These are phyloP conservation scores for Xylariaceae sp. DNA, from an alignment of 2,329 filamentous ascomycete species.

Conservation along the genomic window DNA sequence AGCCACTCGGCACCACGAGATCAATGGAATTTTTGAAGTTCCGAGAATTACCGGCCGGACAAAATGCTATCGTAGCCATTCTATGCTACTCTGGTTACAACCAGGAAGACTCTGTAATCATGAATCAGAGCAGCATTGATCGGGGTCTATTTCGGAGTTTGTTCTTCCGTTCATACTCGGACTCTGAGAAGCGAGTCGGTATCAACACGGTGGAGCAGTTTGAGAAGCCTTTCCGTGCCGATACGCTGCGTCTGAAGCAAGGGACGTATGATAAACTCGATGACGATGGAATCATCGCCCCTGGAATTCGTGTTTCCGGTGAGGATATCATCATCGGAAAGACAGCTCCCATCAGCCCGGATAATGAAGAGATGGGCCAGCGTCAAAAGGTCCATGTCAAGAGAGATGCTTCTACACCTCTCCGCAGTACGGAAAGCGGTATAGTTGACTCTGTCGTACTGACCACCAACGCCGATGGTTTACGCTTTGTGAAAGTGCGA, in stretches of 20 bases:
- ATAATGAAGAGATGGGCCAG: slow-evolving; percentile 90
- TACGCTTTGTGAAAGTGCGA: slow-evolving; percentile 95
- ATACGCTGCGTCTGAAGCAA: slow-evolving; percentile 88
- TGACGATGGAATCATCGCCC: slow-evolving; percentile 89
- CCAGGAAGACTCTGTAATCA: slow-evolving; percentile 99
- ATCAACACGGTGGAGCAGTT: slow-evolving; percentile 91
- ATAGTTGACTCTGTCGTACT: slow-evolving; percentile 92
- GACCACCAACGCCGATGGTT: slow-evolving; percentile 89
- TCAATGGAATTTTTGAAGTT: slow-evolving; percentile 99
- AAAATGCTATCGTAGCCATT: slow-evolving; percentile 98
- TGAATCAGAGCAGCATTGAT: slow-evolving; percentile 99
- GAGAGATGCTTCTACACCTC: slow-evolving; percentile 89
- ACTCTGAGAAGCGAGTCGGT: slow-evolving; percentile 93
- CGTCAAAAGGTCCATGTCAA: slow-evolving; percentile 86
- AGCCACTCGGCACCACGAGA: slow-evolving; percentile 89
- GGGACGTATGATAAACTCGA: slow-evolving; percentile 97
- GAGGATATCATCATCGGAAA: slow-evolving; percentile 99
- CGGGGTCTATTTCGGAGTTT: slow-evolving; percentile 94
- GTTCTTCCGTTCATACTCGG: slow-evolving; percentile 96
- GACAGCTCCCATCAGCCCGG: slow-evolving; percentile 88
- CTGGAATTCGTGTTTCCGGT: slow-evolving; percentile 89
- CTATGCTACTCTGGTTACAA: slow-evolving; percentile 98
- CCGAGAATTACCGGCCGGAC: slow-evolving; percentile 90
- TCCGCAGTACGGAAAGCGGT: slow-evolving; percentile 93
- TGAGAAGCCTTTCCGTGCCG: slow-evolving; percentile 85